These are phyloP conservation scores for Solanum arcanum DNA, from an alignment of 257 asterid genomes.

Conservation along the genomic window DNA sequence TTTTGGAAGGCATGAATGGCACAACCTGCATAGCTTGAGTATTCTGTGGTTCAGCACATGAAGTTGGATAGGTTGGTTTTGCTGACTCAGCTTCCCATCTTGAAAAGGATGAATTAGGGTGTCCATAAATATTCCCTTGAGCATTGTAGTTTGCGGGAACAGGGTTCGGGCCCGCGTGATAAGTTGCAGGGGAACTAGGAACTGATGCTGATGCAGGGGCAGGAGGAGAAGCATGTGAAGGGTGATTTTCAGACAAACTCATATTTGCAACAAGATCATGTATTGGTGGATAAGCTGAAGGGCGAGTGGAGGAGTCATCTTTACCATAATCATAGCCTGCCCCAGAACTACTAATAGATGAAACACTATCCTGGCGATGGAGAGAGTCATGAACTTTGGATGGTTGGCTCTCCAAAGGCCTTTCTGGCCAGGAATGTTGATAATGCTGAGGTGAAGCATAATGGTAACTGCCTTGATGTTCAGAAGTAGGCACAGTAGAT, in stretches of 20 bases:
- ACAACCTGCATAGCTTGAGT: conserved; percentile 45
- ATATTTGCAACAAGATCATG: conserved; percentile 46
- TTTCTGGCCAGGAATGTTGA: conserved; percentile 30
- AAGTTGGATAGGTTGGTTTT: conserved; percentile 9
- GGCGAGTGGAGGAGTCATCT: conserved; percentile 19
- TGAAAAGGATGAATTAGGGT: conserved; percentile 50
- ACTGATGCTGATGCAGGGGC: conserved; percentile 26
- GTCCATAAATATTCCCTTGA: conserved; percentile 27
- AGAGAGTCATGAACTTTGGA: conserved; percentile 20
- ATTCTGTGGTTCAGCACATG: conserved; percentile 12
- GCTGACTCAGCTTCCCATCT: conserved; percentile 33
- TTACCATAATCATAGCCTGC: conserved; percentile 19
- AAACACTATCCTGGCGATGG: conserved; percentile 28
- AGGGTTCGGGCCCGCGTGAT: conserved; percentile 51
- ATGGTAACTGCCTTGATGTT: conserved; percentile 35
- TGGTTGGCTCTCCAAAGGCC: conserved; percentile 35
- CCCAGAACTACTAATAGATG: conserved; percentile 17
- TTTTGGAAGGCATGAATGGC: conserved; percentile 38
- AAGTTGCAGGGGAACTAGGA: conserved; percentile 26
- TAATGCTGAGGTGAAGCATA: conserved; percentile 28
- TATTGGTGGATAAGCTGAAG: conserved; percentile 59
- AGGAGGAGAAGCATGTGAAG: conserved; percentile 43
- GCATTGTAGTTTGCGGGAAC: conserved; percentile 19
- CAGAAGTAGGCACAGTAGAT: conserved; percentile 21
- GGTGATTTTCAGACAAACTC: conserved; percentile 36